Evolutionary conservation across 116 monocot species (phyloP).

Genomic region (Iris pallida): DNA sequence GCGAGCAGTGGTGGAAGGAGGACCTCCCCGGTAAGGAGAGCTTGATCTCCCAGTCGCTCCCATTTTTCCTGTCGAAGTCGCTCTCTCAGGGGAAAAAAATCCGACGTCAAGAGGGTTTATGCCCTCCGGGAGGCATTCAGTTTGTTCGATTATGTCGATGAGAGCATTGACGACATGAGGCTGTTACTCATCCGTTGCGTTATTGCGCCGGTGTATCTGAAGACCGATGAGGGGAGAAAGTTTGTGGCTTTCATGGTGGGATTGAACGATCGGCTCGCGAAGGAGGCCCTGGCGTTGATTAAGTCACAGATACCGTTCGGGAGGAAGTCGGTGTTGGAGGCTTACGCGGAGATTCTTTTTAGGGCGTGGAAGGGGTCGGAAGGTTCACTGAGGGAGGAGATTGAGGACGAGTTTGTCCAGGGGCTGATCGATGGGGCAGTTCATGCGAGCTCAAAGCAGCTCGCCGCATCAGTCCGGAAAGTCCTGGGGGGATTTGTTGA

Average conservation of each 20-base stretch:
- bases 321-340: conserved; percentile 81
- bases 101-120: conserved; percentile 50
- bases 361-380: conserved; percentile 72
- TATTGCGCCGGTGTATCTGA: conserved; percentile 71
- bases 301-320: conserved; percentile 79
- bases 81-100: conserved; percentile 49
- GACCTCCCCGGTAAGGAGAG: conserved; percentile 47
- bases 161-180: conserved; percentile 77
- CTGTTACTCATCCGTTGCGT: conserved; percentile 65
- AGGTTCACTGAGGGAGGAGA: conserved; percentile 38
- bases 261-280: conserved; percentile 49
- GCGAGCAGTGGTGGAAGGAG: conserved; percentile 89
- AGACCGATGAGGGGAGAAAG: conserved; percentile 73
- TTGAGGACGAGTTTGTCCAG: conserved; percentile 79
- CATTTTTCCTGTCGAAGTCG: conserved; percentile 69
- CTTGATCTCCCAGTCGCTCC: conserved; percentile 68
- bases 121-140: conserved; percentile 65
- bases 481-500: conserved; percentile 68
- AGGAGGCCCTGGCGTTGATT: conserved; percentile 67
- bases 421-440: conserved; percentile 75
- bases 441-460: conserved; percentile 42
- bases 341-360: conserved; percentile 71
- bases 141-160: conserved; percentile 76
- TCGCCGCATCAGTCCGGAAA: conserved; percentile 62
- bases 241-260: conserved; percentile 59